These are phyloP conservation scores for Dactylella cylindrospora DNA, from an alignment of 2,329 filamentous ascomycete genomes.

Conservation along the genomic window DNA sequence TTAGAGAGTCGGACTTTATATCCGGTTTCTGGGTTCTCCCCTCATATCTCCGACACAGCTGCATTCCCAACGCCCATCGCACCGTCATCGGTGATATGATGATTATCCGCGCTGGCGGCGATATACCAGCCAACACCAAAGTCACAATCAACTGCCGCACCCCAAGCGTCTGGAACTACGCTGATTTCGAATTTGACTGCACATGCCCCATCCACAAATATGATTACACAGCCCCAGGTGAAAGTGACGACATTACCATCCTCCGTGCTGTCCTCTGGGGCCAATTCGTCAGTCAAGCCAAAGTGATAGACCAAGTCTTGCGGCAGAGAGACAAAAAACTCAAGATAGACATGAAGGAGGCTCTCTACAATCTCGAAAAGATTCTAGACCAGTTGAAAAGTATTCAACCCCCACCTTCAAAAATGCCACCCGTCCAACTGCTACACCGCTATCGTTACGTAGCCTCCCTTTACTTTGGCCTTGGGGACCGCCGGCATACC, in stretches of 20 bases:
- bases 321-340: constrained; percentile 15
- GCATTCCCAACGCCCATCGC: constrained; percentile 31
- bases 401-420: constrained; percentile 1
- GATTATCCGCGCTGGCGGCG: constrained; percentile 27
- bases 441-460: constrained; percentile 29
- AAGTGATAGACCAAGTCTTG: constrained; percentile 10
- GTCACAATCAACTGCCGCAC: constrained; percentile 16
- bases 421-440: constrained; percentile 22
- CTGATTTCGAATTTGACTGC: constrained; percentile 16
- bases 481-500: constrained; percentile 31
- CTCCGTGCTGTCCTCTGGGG: constrained; percentile 2
- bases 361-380: constrained; percentile 7
- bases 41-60: constrained; percentile 36
- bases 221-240: constrained; percentile 2
- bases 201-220: constrained; percentile 27
- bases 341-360: constrained; percentile 11
- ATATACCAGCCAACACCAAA: constrained; percentile 33
- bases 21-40: constrained; percentile 33
- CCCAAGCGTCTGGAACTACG: constrained; percentile 27
- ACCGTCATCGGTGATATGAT: constrained; percentile 32
- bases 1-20: constrained; percentile 9
- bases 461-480: constrained; percentile 17
- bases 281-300: constrained; percentile 12
- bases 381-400: constrained; percentile 9
- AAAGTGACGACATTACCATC: too few relatives aligned